These are phyloP conservation scores for Tagetes erecta DNA, from an alignment of 129 eudicot genomes.

Conservation along the genomic window DNA sequence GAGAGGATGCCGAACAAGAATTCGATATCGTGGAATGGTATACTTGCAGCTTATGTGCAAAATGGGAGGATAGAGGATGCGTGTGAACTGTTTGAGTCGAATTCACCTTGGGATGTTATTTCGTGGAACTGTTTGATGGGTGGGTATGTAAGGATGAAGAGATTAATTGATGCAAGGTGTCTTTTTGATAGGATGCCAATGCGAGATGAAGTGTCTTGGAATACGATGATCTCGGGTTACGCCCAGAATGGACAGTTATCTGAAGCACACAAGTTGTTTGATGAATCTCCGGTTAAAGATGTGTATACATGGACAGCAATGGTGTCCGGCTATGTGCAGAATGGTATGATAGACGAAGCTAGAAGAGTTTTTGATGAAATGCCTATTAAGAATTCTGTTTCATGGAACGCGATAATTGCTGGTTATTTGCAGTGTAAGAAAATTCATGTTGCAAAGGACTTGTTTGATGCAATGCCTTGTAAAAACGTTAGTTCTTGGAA, in stretches of 20 bases:
- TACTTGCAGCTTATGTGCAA: slow-evolving; percentile 15
- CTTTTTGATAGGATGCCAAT: slow-evolving; percentile 12
- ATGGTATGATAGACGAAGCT: slow-evolving; percentile 12
- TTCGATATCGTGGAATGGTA: slow-evolving; percentile 15
- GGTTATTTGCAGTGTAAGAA: slow-evolving; percentile 14
- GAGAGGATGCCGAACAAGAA: slow-evolving; percentile 13
- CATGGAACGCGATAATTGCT: slow-evolving; percentile 16
- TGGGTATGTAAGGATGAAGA: slow-evolving; percentile 15
- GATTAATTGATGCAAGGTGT: not conserved
- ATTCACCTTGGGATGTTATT: slow-evolving; percentile 11
- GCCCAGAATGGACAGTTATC: not conserved
- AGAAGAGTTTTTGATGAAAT: slow-evolving; percentile 16
- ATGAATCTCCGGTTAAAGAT: slow-evolving; percentile 11
- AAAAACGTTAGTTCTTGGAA: slow-evolving; percentile 23
- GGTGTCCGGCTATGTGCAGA: slow-evolving; percentile 19
- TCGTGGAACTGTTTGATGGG: slow-evolving; percentile 21
- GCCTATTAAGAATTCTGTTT: slow-evolving; percentile 17
- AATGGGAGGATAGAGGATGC: slow-evolving; percentile 21
- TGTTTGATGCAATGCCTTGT: slow-evolving; percentile 18
- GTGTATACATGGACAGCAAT: slow-evolving; percentile 17
- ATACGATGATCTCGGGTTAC: slow-evolving; percentile 13
- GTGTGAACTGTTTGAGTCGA: not conserved
- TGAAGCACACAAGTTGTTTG: slow-evolving; percentile 8
- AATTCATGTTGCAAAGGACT: slow-evolving; percentile 15
- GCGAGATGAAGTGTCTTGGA: slow-evolving; percentile 16